Conservation (phyloP, 768 basidiomycete species). For the Boletus tomentosulus region DNA sequence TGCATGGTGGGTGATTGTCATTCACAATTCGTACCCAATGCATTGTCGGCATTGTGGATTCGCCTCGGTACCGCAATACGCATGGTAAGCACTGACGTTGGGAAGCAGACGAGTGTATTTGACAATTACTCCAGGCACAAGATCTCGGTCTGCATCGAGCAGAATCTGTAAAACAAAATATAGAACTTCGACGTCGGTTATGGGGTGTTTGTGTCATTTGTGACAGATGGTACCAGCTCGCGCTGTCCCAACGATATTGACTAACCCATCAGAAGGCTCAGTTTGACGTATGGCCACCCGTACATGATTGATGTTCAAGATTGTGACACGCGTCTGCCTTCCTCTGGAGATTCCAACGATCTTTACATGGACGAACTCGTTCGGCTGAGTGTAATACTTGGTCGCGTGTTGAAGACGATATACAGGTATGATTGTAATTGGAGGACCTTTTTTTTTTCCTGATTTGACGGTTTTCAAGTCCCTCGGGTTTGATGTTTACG, state of each 20-base stretch:
- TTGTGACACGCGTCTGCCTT: constrained; percentile 91
- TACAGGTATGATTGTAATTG: constrained; percentile 58
- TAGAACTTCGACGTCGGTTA: constrained; percentile 83
- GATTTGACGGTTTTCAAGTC: constrained; percentile 40
- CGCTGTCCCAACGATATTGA: neutral
- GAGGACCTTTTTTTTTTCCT: constrained; percentile 2
- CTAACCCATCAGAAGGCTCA: constrained; percentile 51
- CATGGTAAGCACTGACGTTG: constrained; percentile 60
- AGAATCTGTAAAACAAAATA: constrained; percentile 75
- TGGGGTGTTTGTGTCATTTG: constrained; percentile 95
- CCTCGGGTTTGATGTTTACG: constrained; percentile 81
- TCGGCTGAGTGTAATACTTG: constrained; percentile 86
- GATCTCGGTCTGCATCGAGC: constrained; percentile 94
- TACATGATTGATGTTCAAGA: constrained; percentile 96
- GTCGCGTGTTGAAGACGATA: constrained; percentile 87
- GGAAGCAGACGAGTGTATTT: constrained; percentile 9
- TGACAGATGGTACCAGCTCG: constrained; percentile 73
- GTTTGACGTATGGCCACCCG: constrained; percentile 87
- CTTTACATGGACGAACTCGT: constrained; percentile 89
- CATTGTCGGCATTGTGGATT: constrained; percentile 82
- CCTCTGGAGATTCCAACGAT: constrained; percentile 75
- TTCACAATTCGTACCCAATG: constrained; percentile 82
- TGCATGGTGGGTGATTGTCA: constrained; percentile 89
- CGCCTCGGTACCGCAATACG: constrained; percentile 85
- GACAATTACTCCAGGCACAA: constrained; percentile 63